Conservation (phyloP, 23 red algal species). For the Agarophyton chilense region DNA sequence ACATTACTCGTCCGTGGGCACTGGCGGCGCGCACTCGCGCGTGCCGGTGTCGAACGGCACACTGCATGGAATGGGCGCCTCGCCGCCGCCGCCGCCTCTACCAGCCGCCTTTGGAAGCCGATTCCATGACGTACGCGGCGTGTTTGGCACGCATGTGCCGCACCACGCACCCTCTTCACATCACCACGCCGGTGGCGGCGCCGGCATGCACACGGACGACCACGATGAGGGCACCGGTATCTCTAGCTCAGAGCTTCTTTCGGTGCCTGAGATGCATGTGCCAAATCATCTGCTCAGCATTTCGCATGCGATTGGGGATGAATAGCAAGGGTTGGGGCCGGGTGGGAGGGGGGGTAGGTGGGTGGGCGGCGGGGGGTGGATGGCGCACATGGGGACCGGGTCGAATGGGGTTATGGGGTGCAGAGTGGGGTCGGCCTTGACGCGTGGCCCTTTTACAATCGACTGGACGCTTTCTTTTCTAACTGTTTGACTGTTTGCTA, state of each 20-base stretch:
- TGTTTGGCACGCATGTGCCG: neutral
- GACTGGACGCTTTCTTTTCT: neutral
- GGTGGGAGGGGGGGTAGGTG: too few species aligned
- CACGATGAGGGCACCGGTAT: constrained; percentile 24
- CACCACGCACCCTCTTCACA: neutral
- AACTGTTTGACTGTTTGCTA: neutral
- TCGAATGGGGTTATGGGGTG: too few species aligned
- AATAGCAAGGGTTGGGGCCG: neutral
- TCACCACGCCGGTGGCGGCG: neutral
- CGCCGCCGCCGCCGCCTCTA: neutral
- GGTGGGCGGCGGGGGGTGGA: too few species aligned
- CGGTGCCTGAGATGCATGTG: constrained; percentile 60
- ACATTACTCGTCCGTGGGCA: neutral
- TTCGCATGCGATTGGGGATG: constrained; percentile 50
- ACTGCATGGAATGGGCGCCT: neutral
- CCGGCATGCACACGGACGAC: neutral
- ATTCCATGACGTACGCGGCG: neutral
- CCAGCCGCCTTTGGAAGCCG: neutral
- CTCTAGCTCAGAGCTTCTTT: constrained; percentile 32
- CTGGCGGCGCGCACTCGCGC: neutral
- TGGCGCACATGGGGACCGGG: too few species aligned
- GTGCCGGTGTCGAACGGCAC: neutral
- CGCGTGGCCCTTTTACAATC: neutral
- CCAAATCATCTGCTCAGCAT: constrained; percentile 57
- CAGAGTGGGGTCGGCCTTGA: neutral